Evolutionary conservation across 352 stramenopile species (phyloP).

Genomic region (Phytophthora constricta): DNA sequence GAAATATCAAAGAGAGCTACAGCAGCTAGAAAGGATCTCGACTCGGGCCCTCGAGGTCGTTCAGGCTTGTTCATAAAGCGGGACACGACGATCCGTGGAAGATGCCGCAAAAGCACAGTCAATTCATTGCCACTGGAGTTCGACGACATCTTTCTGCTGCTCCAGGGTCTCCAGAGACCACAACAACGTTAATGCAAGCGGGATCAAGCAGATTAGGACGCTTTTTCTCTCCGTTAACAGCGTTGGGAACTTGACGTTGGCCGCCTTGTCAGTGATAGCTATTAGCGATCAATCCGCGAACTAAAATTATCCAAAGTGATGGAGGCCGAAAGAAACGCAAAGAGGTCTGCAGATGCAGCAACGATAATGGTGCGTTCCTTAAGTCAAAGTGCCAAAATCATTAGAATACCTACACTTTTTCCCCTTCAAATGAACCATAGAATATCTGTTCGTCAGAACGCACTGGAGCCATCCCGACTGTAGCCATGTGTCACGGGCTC

Average conservation of each 20-base stretch:
- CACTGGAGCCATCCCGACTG: not conserved
- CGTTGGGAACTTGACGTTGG: too few species aligned
- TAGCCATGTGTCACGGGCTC: not conserved
- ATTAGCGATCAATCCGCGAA: too few species aligned
- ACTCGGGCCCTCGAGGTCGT: slow-evolving; percentile 55
- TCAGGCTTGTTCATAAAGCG: slow-evolving; percentile 58
- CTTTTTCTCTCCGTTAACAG: too few species aligned
- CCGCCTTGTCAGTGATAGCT: too few species aligned
- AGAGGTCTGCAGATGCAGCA: not conserved
- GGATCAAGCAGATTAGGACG: too few species aligned
- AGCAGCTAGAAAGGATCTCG: slow-evolving; percentile 56
- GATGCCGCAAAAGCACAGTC: slow-evolving; percentile 64
- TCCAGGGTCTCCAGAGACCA: not conserved
- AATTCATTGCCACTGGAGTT: slow-evolving; percentile 63
- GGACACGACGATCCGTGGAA: slow-evolving; percentile 79
- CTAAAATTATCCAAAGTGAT: slow-evolving; percentile 1
- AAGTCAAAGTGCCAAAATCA: too few species aligned
- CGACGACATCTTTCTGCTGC: slow-evolving; percentile 18
- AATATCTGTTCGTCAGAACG: too few species aligned
- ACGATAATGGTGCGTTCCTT: too few species aligned
- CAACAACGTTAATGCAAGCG: too few species aligned
- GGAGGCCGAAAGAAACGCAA: not conserved
- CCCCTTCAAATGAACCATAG: too few species aligned
- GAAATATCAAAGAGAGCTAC: slow-evolving; percentile 89
- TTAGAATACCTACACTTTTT: too few species aligned